Base-by-base conservation (phyloP, 2,329 filamentous ascomycete species). In the Fusarium pseudocircinatum region DNA sequence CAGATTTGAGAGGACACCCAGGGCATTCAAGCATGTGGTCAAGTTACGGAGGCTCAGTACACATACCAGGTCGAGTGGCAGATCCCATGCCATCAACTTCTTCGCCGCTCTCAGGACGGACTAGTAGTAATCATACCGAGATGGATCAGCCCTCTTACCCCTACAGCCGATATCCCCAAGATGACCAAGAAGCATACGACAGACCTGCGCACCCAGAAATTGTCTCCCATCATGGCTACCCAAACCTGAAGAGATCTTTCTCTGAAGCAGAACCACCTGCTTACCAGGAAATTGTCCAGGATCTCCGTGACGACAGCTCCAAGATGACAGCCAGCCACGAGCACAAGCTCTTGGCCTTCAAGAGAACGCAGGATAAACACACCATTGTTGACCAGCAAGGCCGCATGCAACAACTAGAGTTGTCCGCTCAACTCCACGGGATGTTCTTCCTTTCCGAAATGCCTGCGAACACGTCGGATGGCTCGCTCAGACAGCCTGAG, bases 381-480 rank as follows among this genome's bases (percentile, higher is more conserved):
- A 90, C 88, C 44, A 86, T 90, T 54, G 84, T 90, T 67, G 88
- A 91, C 77, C 84, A 86, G 72, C 87, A 89, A 78, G 88, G 88
- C 47, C 86, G 87, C 47, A 86, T 90, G 73, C 88, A 90, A 78
- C 87, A 89, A 75, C 84, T 91, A n/a, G 89, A 90, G 73, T 82
- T 91, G 42, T 87, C 88, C 13, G 93, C 93, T 22, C 93, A 96
- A 83, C 89, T 96, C 36, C 93, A 95, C 79, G 93, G 93, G 84
- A 95, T 96, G 93, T 96, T 96, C 85, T 96, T 96, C 81, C 86
- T 96, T 37, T 94, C 93, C 36, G 93, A 96, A 80, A 93, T 93
- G 84, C 91, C 92, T 3, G 88, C 92, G 78, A 90, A 87, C 69
- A 84, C 85, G 61, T 86, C 82, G 73, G 89, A 92, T 73, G 89